These are phyloP conservation scores for Porpolomopsis calyptriformis DNA, from an alignment of 768 basidiomycete species.

Conservation along the genomic window DNA sequence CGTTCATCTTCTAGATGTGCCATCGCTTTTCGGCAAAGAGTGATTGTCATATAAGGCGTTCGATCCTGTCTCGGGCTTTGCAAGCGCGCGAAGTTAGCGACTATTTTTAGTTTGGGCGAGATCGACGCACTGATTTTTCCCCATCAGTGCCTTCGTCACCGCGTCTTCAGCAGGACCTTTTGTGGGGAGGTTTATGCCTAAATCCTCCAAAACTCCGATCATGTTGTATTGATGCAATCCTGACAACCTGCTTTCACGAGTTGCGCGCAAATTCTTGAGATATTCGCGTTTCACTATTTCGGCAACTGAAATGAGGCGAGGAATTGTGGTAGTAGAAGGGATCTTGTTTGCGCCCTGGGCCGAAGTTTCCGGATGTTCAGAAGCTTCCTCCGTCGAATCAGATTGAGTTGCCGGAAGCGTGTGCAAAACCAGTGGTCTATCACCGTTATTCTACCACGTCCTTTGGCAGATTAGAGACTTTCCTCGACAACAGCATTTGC, in stretches of 20 bases:
- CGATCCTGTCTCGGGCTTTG: conserved; percentile 1
- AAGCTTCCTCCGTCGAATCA: neutral
- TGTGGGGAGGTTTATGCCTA: neutral
- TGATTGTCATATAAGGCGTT: conserved; percentile 1
- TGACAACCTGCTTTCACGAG: neutral
- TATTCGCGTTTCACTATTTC: conserved; percentile 7
- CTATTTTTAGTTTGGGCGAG: neutral
- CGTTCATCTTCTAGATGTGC: neutral
- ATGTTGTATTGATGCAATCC: conserved; percentile 6
- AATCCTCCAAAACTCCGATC: neutral
- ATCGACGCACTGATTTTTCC: conserved; percentile 1
- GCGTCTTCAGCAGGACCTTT: neutral
- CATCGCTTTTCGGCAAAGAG: conserved; percentile 1
- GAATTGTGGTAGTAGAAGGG: neutral
- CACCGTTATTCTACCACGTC: neutral
- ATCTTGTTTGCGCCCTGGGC: neutral
- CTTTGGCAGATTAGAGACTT: neutral
- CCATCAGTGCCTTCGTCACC: neutral
- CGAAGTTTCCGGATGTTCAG: neutral
- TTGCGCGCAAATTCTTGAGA: neutral
- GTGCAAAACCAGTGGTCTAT: conserved; percentile 1
- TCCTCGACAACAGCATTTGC: neutral
- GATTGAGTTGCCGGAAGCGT: neutral
- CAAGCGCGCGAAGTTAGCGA: neutral
- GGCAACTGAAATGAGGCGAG: conserved; percentile 6